Percentiles rank a stretch among this genome's conserved stretches.
Conservation (phyloP, 768 basidiomycete genomes). For the Tephrocybe sp. region DNA sequence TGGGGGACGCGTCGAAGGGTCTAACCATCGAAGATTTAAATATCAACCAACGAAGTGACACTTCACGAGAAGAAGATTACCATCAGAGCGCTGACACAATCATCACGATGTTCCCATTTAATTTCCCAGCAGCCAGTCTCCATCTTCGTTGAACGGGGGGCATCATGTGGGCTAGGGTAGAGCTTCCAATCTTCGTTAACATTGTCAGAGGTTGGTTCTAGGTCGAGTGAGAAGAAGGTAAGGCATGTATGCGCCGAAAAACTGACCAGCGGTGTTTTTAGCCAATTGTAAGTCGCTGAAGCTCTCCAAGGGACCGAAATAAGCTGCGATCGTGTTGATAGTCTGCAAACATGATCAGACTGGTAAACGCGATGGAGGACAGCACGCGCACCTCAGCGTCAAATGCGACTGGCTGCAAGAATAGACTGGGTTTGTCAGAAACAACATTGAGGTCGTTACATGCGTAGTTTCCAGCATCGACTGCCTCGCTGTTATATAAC, state of each 20-base stretch:
- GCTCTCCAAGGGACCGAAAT: conserved; percentile 67
- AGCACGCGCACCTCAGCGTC: conserved; percentile 51
- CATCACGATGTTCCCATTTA: conserved; percentile 77
- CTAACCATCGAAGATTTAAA: conserved; percentile 33
- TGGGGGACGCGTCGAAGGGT: conserved; percentile 70
- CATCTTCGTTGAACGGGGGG: conserved; percentile 55
- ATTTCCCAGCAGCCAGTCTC: conserved; percentile 67
- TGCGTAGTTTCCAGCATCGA: conserved; percentile 34
- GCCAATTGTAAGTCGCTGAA: conserved; percentile 36
- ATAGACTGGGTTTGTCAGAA: conserved; percentile 33
- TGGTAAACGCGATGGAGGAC: background rate
- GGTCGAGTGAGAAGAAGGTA: background rate
- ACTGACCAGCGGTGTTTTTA: conserved; percentile 16
- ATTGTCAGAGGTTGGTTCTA: conserved; percentile 2
- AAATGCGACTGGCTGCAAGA: conserved; percentile 57
- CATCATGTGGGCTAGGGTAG: conserved; percentile 57
- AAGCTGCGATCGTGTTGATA: conserved; percentile 47
- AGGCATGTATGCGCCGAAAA: background rate
- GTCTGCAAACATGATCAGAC: conserved; percentile 34
- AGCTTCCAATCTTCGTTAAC: conserved; percentile 17
- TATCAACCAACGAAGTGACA: conserved; percentile 2
- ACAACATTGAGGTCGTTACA: conserved; percentile 14
- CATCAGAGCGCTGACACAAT: conserved; percentile 71
- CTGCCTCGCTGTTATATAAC: conserved; percentile 58
- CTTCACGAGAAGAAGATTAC: conserved; percentile 31